phyloP scores from a whole-genome alignment of 345 rosid genomes.

The Psidium guajava region DNA sequence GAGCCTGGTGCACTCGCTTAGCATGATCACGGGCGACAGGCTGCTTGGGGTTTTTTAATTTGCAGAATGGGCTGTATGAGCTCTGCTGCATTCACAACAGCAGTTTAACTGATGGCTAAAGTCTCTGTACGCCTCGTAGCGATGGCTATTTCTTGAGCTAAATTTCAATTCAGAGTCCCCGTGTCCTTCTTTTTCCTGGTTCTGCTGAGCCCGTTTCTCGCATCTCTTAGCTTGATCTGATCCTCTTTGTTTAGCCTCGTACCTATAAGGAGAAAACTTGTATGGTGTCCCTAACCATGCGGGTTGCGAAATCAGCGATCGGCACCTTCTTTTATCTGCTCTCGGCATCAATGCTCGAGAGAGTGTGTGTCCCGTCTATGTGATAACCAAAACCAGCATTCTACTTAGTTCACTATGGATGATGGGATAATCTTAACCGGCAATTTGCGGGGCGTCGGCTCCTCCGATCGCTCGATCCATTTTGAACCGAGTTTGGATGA shows the following conservation, averaged over 20 bases:
- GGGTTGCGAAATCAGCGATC: not conserved
- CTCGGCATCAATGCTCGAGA: not conserved
- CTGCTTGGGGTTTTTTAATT: not conserved
- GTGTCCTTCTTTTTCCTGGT: not conserved
- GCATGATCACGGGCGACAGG: not conserved
- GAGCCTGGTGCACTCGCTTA: not conserved
- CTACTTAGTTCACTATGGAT: too few relatives aligned
- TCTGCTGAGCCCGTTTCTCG: not conserved
- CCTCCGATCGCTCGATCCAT: not conserved
- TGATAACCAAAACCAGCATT: not conserved
- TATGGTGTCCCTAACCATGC: not conserved
- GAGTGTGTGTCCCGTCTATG: not conserved
- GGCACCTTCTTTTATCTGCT: not conserved
- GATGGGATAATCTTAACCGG: too few relatives aligned
- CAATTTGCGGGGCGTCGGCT: too few relatives aligned
- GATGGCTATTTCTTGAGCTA: not conserved
- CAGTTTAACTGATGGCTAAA: not conserved
- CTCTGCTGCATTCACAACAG: not conserved
- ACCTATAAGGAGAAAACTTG: not conserved
- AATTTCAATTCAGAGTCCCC: not conserved
- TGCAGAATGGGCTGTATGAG: not conserved
- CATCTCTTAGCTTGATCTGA: not conserved
- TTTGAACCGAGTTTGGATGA: not conserved
- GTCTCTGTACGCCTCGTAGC: not conserved
- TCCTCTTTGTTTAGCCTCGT: not conserved